Base-by-base conservation (phyloP, 257 asterid species). In the Penstemon eatonii region DNA sequence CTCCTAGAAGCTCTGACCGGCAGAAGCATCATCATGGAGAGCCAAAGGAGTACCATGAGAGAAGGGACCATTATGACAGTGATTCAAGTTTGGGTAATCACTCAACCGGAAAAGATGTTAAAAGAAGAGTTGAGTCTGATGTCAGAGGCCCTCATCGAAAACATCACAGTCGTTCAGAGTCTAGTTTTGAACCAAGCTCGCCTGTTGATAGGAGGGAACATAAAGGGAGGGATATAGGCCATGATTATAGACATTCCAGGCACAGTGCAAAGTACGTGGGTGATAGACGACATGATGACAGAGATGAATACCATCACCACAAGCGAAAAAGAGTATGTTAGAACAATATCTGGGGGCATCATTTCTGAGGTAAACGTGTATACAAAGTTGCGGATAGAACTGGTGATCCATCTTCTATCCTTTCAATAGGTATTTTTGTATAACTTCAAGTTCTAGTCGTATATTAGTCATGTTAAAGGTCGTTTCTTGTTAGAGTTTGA, bases 1-100 rank as follows among this genome's bases (percentile, higher is more conserved):
- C 57, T 8, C 47, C 79, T 45, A 66, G 61, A 64, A 89, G 85
- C 86, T 76, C 74, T 58, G 86, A 75, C 60, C 69, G 75, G 74
- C 75, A 78, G 78, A 77, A 65, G 69, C 79, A 65, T 73, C 85
- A 78, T 72, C 78, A 73, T 36, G 76, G 80, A 60, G 86, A 79
- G 75, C 71, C 87, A 43, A 79, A 73, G 76, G 77, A 72, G 67
- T 78, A 68, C 74, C 79, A 66, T 67, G 87, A 80, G 71, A 75
- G 68, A 63, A 81, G 73, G 82, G 81, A 68, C 5, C 83, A 72
- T 55, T 58, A 64, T 65, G 83, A 73, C 39, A 83, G 85, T 60
- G 88, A 84, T 63, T 79, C 89, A 57, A 82, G 85, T 62, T 65
- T 75, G 76, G 84, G 73, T 55, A 83, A 60, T 74, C 83, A 46